Evolutionary conservation across 1,284 basidiomycete genomes (phyloP).

Genomic region (Ustilago loliicola): DNA sequence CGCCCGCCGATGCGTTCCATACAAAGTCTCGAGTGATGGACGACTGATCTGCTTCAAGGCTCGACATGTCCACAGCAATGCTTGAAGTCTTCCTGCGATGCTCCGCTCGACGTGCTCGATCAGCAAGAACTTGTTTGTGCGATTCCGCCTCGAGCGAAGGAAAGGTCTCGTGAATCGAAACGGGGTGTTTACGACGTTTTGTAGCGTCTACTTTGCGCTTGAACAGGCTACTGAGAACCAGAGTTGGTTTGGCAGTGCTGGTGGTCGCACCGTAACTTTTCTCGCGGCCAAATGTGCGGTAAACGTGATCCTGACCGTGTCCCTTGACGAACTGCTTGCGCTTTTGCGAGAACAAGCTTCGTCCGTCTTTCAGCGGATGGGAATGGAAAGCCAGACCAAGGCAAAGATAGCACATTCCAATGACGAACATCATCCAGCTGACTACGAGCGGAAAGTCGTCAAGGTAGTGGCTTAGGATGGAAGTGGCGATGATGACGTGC

Average conservation of each 20-base stretch:
- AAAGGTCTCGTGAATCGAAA: conserved; percentile 46
- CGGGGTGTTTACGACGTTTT: conserved; percentile 5
- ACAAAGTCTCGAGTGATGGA: conserved; percentile 38
- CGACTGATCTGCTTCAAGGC: background rate
- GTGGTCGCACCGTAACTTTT: conserved; percentile 16
- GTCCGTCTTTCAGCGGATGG: conserved; percentile 28
- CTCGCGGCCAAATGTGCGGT: conserved; percentile 11
- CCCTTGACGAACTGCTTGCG: conserved; percentile 17
- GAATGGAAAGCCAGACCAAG: conserved; percentile 26
- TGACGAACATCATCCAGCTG: conserved; percentile 54
- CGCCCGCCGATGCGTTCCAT: conserved; percentile 23
- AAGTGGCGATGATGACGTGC: conserved; percentile 45
- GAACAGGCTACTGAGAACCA: conserved; percentile 14
- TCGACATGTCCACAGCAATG: conserved; percentile 43
- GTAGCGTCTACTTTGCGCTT: conserved; percentile 10
- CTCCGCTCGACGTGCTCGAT: conserved; percentile 34
- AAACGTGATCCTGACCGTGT: background rate
- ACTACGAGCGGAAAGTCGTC: conserved; percentile 53
- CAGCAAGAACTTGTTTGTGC: conserved; percentile 42
- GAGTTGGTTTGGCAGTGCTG: conserved; percentile 4
- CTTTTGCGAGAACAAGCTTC: conserved; percentile 23
- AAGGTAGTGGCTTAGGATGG: conserved; percentile 47
- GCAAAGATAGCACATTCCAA: conserved; percentile 41
- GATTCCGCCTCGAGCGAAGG: conserved; percentile 47
- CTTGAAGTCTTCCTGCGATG: conserved; percentile 23